A percentile compares a stretch with the other conserved stretches of the same genome.
phyloP scores from a whole-genome alignment of 2,329 filamentous ascomycete genomes.

The Alternaria longipes region DNA sequence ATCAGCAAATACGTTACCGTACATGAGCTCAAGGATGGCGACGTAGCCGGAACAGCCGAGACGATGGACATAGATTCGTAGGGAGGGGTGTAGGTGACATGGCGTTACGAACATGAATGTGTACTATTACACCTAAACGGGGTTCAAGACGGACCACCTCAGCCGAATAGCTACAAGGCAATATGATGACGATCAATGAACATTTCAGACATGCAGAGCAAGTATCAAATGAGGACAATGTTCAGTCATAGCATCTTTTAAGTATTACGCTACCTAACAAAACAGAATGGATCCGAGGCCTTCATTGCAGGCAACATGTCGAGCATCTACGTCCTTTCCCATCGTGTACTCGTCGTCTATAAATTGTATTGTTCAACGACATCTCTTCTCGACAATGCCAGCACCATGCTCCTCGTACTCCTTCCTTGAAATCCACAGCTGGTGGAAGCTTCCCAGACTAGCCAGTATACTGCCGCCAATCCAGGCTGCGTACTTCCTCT shows the following conservation, averaged over 20 bases:
- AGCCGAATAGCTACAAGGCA: slow-evolving; percentile 24
- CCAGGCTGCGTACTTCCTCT: slow-evolving; percentile 93
- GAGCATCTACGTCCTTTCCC: slow-evolving; percentile 2
- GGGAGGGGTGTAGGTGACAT: slow-evolving; percentile 4
- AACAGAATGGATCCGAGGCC: neutral
- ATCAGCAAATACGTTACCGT: slow-evolving; percentile 94
- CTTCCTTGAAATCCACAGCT: slow-evolving; percentile 98
- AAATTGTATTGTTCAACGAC: slow-evolving; percentile 70
- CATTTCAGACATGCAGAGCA: neutral
- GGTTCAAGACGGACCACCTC: slow-evolving; percentile 2
- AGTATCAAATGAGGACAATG: neutral
- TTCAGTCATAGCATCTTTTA: neutral
- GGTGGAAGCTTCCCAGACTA: slow-evolving; percentile 96
- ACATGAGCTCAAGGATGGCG: slow-evolving; percentile 79
- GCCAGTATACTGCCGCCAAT: slow-evolving; percentile 96
- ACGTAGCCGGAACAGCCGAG: slow-evolving; percentile 67
- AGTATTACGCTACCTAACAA: neutral
- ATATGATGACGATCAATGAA: slow-evolving; percentile 26
- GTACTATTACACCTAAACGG: slow-evolving; percentile 28
- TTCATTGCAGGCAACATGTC: neutral
- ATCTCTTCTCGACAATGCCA: slow-evolving; percentile 92
- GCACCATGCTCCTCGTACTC: slow-evolving; percentile 97
- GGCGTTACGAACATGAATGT: slow-evolving; percentile 35
- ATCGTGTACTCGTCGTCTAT: neutral
- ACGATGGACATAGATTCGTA: slow-evolving; percentile 71